Base-by-base conservation (phyloP, 805 yeast species). In the Myxozyma udenii region DNA sequence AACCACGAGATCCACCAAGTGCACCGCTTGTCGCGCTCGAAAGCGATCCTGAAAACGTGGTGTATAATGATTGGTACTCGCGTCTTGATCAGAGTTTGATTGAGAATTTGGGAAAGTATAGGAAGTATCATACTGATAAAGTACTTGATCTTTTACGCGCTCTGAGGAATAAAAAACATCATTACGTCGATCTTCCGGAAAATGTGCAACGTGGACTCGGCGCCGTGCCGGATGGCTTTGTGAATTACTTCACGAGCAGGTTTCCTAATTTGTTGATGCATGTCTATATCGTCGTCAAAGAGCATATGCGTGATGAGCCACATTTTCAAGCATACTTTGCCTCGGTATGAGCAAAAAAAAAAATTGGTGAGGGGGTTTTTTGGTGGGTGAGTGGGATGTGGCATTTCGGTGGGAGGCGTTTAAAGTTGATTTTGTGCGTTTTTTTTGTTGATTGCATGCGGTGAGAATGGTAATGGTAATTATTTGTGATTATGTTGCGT, bases 81-180 rank as follows among this genome's bases (percentile, higher is more conserved):
- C 78, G 77, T 61, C 83, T 93, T 66, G 95, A 88, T 62, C 64
- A 71, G n/a, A 71, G 74, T 14, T 86, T 91, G 63, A 75, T 87
- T 71, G 86, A 83, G 26, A 89, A 91, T 64, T 74, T 93, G 58
- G 96, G 95, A 18, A 87, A 87, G 64, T 93, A 88, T 66, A 77
- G 99, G 61, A 90, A 88, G 67, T 93, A 93, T 67, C 84, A 84
- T 58, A 78, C 85, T 0, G 80, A 78, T 51, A 85, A 82, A 61
- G 69, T 93, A 41, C 80, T 89, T 82, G 98, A 93, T 66, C 70
- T 93, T 46, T 69, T 93, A 52, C 74, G 99, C 52, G 96, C 96
- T 0, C 68, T 93, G 61, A 76, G 99, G 62, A 93, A 93, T 71
- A 93, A 93, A 39, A 84, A 87, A 64, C 98, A 93, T 67, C 99